Percentiles rank a stretch among this genome's conserved stretches.
Evolutionary conservation across 495 filamentous ascomycete species (phyloP).

Genomic region (Podospora didyma): DNA sequence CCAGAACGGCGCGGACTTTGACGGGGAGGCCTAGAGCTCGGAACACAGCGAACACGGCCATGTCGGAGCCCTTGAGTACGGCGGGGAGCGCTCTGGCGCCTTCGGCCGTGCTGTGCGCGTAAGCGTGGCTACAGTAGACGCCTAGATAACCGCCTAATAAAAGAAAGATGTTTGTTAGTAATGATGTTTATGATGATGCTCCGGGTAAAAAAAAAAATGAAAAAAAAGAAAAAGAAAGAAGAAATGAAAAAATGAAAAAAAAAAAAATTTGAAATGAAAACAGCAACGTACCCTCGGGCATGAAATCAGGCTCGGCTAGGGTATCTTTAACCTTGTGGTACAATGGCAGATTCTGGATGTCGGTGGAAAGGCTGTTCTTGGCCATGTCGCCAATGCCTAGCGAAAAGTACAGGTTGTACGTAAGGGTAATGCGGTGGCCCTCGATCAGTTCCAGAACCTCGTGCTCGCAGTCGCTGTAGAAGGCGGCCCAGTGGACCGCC

Average conservation of each 20-base stretch:
- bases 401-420: slow-evolving; percentile 51
- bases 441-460: slow-evolving; percentile 51
- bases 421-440: slow-evolving; percentile 54
- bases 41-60: slow-evolving; percentile 10
- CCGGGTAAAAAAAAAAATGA: too few species aligned
- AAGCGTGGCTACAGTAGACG: slow-evolving; percentile 33
- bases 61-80: slow-evolving; percentile 25
- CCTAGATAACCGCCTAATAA: slow-evolving; percentile 22
- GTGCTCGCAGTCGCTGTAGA: slow-evolving; percentile 60
- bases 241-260: too few species aligned
- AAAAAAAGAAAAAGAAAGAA: too few species aligned
- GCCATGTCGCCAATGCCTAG: not conserved
- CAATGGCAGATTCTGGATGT: not conserved
- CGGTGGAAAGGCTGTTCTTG: not conserved
- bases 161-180: not conserved
- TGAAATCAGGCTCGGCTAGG: not conserved
- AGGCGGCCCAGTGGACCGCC: slow-evolving; percentile 53
- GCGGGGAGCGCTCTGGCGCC: slow-evolving; percentile 11
- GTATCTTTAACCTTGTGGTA: not conserved
- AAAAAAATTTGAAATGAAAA: not conserved
- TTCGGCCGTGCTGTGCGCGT: slow-evolving; percentile 24
- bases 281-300: too few species aligned
- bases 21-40: not conserved
- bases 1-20: not conserved
- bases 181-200: too few species aligned